Evolutionary conservation across 2,329 filamentous ascomycete genomes (phyloP), one percentile per base, ranked within the genome.

Genomic region (Penicillium sp.): DNA sequence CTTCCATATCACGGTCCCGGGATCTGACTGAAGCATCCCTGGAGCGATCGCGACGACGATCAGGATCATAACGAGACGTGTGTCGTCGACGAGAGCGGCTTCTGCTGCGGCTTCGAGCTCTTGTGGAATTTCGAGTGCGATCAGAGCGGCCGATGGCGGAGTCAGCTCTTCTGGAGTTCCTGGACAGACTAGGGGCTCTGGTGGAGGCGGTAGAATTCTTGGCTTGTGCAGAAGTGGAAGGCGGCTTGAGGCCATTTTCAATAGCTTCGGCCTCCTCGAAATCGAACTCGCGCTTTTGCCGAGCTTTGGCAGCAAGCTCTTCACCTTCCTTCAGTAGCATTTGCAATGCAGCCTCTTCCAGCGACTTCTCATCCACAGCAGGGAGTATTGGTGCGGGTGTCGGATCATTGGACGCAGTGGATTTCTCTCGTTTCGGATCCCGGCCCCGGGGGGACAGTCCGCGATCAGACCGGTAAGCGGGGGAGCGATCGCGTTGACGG

Each of bases 341-440:
- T 59, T 84, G 79, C 55, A 86, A 74, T 11, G 84, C 84, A 40
- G 82, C 78, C 63, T 84, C 81, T 67, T 86, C 84, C 49, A 87
- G 70, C 19, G 82, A 79, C 70, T 85, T 84, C 60, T 85, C 83
- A 59, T 81, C 79, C 52, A 84, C 79, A 10, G 75, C 74, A 2
- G 67, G 58, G 30, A 62, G 56, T 40, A 62, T 59, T 45, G 69
- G 64, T 3, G 72, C 68, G n/a, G 70, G 70, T 2, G 73, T 73
- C 4, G 73, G 70, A 33, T 74, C 71, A 62, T 76, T 77, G 2
- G 74, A 71, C 4, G 73, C 69, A 35, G 67, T 61, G 14, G 74
- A 71, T 49, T 69, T 74, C 26, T 75, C 74, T 52, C 65, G 66
- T 58, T 70, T 75, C 4, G 71, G 68, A 30, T 75, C 76, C 25